A percentile compares a stretch with the other conserved stretches of the same genome.
Conservation (phyloP, 176 grass and related monocot genomes). For the Ananas comosus region DNA sequence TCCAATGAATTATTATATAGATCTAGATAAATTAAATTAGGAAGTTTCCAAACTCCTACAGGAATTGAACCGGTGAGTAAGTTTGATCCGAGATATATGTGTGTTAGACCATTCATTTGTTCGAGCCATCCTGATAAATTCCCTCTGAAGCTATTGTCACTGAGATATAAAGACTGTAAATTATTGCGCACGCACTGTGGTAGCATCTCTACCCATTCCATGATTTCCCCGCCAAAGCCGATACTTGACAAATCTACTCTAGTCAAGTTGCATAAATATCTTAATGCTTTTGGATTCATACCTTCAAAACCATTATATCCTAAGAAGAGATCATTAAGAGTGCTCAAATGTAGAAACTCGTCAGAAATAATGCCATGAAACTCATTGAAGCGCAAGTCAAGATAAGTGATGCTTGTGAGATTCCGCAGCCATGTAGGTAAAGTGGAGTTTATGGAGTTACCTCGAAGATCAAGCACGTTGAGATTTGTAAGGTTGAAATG, state of each 20-base stretch:
- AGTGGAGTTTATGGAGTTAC: slow-evolving; percentile 13
- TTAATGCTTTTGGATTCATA: slow-evolving; percentile 6
- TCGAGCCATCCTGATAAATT: background rate
- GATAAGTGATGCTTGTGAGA: background rate
- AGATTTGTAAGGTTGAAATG: slow-evolving; percentile 29
- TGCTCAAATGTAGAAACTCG: background rate
- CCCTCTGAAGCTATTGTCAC: background rate
- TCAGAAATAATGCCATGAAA: slow-evolving; percentile 11
- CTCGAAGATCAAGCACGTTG: background rate
- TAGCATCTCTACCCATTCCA: background rate
- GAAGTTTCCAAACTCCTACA: background rate
- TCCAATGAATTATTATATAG: background rate
- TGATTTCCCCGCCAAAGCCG: background rate
- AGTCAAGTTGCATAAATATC: slow-evolving; percentile 12
- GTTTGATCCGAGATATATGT: background rate
- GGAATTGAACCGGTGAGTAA: background rate
- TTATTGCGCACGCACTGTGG: background rate
- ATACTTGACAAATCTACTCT: accelerated
- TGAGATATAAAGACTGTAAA: background rate
- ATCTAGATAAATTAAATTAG: background rate
- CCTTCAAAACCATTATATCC: background rate
- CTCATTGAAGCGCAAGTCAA: background rate
- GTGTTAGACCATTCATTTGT: background rate
- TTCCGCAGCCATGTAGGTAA: slow-evolving; percentile 19
- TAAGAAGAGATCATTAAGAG: slow-evolving; percentile 3